Base-by-base conservation (phyloP, 2,329 filamentous ascomycete genomes). In the Sporothrix dimorphospora region DNA sequence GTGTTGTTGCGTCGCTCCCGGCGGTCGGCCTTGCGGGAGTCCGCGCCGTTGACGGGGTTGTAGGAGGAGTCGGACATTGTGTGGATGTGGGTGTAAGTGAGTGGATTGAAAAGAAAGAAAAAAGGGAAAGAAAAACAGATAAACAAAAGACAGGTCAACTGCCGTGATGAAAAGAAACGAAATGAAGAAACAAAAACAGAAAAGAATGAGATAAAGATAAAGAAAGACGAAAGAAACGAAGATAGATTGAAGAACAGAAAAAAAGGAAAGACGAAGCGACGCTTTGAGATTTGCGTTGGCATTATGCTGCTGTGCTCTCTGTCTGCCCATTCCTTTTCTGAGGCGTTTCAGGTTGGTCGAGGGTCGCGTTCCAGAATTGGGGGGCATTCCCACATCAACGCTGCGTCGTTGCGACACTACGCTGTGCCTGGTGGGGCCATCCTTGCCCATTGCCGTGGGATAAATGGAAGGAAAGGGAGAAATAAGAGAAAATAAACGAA, bases 291-390 rank as follows among this genome's bases (percentile, higher is more conserved):
- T 7, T n/a, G 34, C 21, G 11, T n/a, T 65, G 49, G n/a, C n/a
- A n/a, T 42, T 11, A 30, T 34, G 27, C 9, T 24, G 40, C 40
- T 63, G 24, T 38, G n/a, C n/a, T n/a, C n/a, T n/a, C n/a, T n/a
- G 38, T 69, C 45, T 24, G 49, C 55, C 19, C 45, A 34, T n/a
- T 49, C 14, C 14, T n/a, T 14, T 65, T 66, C 63, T 66, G 42
- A 47, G 63, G 63, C 63, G 63, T 66, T 66, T 66, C 63, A 66
- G 24, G 42, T 66, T 66, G 63, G 59, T 65, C 59, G 59, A 65
- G 59, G 59, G 59, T 63, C 38, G 59, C 45, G 59, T 65, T 65
- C 40, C 59, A 55, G 51, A 55, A 14, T 55, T 6, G 34, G 69
- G 38, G 34, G 21, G 11, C 2, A 45, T 7, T 45, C 38, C 38